phyloP scores from a whole-genome alignment of 1,139 yeast species.

The Scheffersomyces parashehatae region DNA sequence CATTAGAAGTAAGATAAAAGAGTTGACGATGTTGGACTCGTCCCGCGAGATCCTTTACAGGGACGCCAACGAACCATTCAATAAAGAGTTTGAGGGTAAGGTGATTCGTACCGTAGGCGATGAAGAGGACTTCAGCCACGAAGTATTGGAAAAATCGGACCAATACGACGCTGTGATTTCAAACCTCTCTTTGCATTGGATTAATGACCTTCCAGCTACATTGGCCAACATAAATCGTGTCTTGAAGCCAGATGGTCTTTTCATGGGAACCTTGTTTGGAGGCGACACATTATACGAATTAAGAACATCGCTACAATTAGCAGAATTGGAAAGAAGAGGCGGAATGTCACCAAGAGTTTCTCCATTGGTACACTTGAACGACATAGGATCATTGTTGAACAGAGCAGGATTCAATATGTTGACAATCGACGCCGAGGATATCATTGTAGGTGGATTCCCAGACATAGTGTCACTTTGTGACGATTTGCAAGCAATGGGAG shows the following conservation, averaged over 20 bases:
- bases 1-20: conserved; percentile 54
- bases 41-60: conserved; percentile 54
- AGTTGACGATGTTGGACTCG: conserved; percentile 69
- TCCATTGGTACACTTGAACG: conserved; percentile 78
- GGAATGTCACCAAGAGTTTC: conserved; percentile 81
- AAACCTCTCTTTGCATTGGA: conserved; percentile 80
- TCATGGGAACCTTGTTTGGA: conserved; percentile 81
- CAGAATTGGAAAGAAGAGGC: conserved; percentile 77
- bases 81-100: conserved; percentile 42
- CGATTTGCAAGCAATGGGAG: conserved; percentile 83
- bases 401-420: conserved; percentile 77
- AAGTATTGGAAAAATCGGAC: conserved; percentile 35
- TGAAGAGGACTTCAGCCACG: conserved; percentile 60
- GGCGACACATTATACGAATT: conserved; percentile 83
- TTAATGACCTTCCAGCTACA: conserved; percentile 73
- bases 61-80: conserved; percentile 37
- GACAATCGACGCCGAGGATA: conserved; percentile 83
- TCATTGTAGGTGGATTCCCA: conserved; percentile 78
- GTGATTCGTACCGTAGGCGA: conserved; percentile 58
- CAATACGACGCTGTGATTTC: conserved; percentile 74
- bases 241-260: conserved; percentile 78
- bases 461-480: conserved; percentile 65
- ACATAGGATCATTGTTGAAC: conserved; percentile 70
- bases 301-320: conserved; percentile 76
- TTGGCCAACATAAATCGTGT: conserved; percentile 59